These are phyloP conservation scores for Alternaria dauci DNA, from an alignment of 2,329 filamentous ascomycete genomes.

Conservation along the genomic window DNA sequence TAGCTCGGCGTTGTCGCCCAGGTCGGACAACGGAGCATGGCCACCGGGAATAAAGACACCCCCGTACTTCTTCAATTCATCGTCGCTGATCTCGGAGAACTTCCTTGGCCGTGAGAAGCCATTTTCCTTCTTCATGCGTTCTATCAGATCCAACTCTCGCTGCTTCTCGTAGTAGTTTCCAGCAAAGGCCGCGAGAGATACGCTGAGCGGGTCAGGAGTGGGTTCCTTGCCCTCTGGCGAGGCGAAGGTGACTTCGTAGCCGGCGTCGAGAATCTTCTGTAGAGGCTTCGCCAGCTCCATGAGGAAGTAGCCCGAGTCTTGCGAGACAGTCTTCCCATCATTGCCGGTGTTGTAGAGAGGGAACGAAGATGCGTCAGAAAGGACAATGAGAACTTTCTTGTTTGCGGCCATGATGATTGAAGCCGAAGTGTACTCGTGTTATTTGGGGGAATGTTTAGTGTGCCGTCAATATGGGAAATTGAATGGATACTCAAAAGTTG, in stretches of 20 bases:
- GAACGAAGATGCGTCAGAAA: slow-evolving; percentile 55
- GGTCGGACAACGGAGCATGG: slow-evolving; percentile 55
- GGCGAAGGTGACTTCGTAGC: slow-evolving; percentile 57
- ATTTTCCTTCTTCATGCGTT: slow-evolving; percentile 57
- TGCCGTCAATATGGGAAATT: not conserved
- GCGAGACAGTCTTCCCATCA: slow-evolving; percentile 35
- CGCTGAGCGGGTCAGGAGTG: slow-evolving; percentile 54
- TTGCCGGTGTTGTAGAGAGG: slow-evolving; percentile 37
- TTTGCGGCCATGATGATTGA: slow-evolving; percentile 36
- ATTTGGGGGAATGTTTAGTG: too few species aligned
- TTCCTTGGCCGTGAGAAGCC: slow-evolving; percentile 52
- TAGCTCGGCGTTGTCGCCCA: slow-evolving; percentile 54
- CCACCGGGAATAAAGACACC: slow-evolving; percentile 59
- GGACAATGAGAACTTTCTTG: slow-evolving; percentile 57
- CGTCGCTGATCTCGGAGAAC: slow-evolving; percentile 52
- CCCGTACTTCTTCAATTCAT: slow-evolving; percentile 50
- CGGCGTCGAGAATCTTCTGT: slow-evolving; percentile 37
- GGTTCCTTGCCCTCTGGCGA: slow-evolving; percentile 55
- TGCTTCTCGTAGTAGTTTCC: slow-evolving; percentile 58
- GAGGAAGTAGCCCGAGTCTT: slow-evolving; percentile 44
- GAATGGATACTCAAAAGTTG: not conserved
- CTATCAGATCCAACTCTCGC: slow-evolving; percentile 53
- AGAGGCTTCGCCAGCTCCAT: slow-evolving; percentile 47
- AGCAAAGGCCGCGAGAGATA: slow-evolving; percentile 54
- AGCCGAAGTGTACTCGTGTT: not conserved